Conservation (phyloP, 2,329 filamentous ascomycete genomes). For the Aspergillus brasiliensis region DNA sequence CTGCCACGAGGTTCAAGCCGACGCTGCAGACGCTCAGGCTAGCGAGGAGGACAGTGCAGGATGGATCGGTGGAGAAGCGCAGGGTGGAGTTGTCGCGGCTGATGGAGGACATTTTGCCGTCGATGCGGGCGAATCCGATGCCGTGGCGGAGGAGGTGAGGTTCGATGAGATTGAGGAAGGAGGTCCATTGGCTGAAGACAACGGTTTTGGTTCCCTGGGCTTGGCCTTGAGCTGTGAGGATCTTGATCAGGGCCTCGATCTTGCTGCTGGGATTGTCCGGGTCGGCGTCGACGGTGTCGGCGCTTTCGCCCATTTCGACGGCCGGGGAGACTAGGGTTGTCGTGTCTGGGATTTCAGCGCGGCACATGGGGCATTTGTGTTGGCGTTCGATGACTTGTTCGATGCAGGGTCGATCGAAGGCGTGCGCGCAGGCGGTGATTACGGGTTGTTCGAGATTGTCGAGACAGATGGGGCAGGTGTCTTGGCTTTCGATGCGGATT, state of each 20-base stretch:
- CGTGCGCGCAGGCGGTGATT: constrained; percentile 82
- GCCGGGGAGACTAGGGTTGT: constrained; percentile 68
- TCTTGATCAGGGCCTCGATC: constrained; percentile 74
- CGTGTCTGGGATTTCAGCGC: constrained; percentile 64
- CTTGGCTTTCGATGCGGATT: constrained; percentile 75
- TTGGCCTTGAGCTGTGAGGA: constrained; percentile 71
- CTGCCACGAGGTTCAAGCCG: constrained; percentile 81
- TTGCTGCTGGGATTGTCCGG: constrained; percentile 73
- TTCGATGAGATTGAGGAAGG: constrained; percentile 74
- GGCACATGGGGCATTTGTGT: constrained; percentile 82
- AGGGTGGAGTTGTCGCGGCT: constrained; percentile 72
- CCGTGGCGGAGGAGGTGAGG: constrained; percentile 63
- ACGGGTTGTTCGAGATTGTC: constrained; percentile 71
- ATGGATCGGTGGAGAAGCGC: constrained; percentile 66
- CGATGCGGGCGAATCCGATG: constrained; percentile 70
- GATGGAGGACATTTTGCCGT: constrained; percentile 73
- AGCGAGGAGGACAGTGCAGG: constrained; percentile 76
- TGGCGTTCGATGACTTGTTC: constrained; percentile 72
- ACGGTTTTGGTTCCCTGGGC: constrained; percentile 71
- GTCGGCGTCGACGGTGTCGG: constrained; percentile 57
- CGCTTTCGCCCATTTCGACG: constrained; percentile 55
- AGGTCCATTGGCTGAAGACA: constrained; percentile 81
- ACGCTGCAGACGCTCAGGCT: constrained; percentile 81
- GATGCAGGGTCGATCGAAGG: constrained; percentile 76
- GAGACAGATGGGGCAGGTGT: constrained; percentile 81